Base-by-base conservation (phyloP, 495 filamentous ascomycete genomes). In the Penicillium lividum region DNA sequence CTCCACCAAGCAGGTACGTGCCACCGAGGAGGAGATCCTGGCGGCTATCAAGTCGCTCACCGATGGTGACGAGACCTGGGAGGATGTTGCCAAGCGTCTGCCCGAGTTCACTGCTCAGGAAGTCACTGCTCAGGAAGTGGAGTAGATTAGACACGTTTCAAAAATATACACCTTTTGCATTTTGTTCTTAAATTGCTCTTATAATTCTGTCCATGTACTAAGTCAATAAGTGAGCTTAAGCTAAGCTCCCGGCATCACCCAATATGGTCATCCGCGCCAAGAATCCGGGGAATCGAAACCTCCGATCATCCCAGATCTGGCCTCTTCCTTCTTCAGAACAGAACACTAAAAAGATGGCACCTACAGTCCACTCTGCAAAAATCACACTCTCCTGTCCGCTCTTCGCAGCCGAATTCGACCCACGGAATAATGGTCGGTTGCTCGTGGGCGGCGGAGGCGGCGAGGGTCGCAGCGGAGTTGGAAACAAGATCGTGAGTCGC, bases 361-460 rank as follows among this genome's bases (percentile, higher is more conserved):
- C 83, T 27, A 70, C 75, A 49, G 73, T 86, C 45, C 69, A 82
- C 53, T 84, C 77, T 30, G 82, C 88, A 52, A 91, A 87, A 69
- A 73, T 84, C 56, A 91, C 84, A 16, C 82, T 96, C 54, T 84
- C 85, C 25, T 97, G 93, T 68, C 93, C 94, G n/a, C 80, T 97
- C 42, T 97, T 91, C 72, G 83, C 90, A 18, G 89, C 89, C 61
- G 93, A 92, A 68, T 97, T 97, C 72, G 90, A 94, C 67, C 89
- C 90, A 51, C 80, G 87, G 64, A 84, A 94, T 76, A 82, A 84
- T 56, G 80, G 82, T 58, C 83, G 83, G 48, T 77, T 97, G 30
- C 75, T 96, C 8, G 91, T 97, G n/a, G 93, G 87, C 36, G 93
- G 94, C 29, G 94, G 94, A 49, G 93, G 93, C 58, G 93, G 93